Percentiles rank a stretch among this genome's conserved stretches.
Evolutionary conservation across 2,329 filamentous ascomycete species (phyloP).

Genomic region (Trichoderma sp.): DNA sequence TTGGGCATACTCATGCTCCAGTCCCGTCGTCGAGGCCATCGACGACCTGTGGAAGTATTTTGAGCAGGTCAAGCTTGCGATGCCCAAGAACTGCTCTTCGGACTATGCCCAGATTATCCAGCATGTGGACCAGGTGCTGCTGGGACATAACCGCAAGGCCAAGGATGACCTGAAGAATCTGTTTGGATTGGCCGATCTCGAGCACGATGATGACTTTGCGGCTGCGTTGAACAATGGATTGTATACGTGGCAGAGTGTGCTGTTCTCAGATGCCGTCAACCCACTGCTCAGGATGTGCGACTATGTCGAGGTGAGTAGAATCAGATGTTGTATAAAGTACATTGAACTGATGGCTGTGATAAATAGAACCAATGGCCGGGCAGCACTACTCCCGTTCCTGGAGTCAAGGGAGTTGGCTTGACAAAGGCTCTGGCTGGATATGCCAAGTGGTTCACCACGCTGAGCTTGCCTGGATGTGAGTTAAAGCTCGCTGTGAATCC

Average conservation of each 20-base stretch:
- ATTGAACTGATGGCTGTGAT: constrained; percentile 19
- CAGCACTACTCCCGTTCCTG: constrained; percentile 19
- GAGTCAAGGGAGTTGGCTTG: constrained; percentile 47
- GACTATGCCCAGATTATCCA: constrained; percentile 54
- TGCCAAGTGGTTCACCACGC: constrained; percentile 49
- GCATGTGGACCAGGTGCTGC: constrained; percentile 47
- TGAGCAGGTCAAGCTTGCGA: constrained; percentile 42
- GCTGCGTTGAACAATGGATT: constrained; percentile 30
- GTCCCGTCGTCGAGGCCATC: constrained; percentile 71
- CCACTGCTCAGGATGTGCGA: constrained; percentile 38
- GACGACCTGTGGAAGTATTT: constrained; percentile 65
- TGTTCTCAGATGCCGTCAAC: constrained; percentile 35
- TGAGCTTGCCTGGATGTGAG: constrained; percentile 47
- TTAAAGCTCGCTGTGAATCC: not conserved
- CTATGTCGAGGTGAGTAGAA: constrained; percentile 23
- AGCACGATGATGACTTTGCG: constrained; percentile 50
- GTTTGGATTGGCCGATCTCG: constrained; percentile 42
- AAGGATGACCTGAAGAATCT: constrained; percentile 41
- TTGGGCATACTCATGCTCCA: constrained; percentile 72
- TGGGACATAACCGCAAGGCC: constrained; percentile 31
- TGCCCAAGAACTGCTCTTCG: constrained; percentile 57
- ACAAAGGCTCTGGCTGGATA: constrained; percentile 52
- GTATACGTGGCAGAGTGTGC: constrained; percentile 36
- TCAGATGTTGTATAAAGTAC: not conserved
- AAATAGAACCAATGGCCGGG: constrained; percentile 23